Conservation (phyloP, 1,284 basidiomycete genomes). For the Peniophora sp. region DNA sequence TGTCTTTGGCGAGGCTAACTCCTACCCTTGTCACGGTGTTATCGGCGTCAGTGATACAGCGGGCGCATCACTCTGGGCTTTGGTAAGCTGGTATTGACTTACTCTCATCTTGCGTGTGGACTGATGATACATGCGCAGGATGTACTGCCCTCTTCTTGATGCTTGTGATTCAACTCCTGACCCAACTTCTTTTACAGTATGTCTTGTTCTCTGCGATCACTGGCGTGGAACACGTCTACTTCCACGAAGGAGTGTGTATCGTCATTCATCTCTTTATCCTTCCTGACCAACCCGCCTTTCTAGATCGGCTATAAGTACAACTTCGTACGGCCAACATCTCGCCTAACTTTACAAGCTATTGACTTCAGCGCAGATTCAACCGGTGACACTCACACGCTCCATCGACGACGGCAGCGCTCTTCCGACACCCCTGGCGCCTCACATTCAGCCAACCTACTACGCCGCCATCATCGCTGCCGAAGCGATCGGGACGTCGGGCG, state of each 20-base stretch:
- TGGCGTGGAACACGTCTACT: conserved; percentile 27
- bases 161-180: too few species aligned
- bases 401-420: conserved; percentile 41
- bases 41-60: conserved; percentile 64
- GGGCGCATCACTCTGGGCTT: conserved; percentile 61
- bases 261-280: too few species aligned
- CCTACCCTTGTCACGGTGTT: conserved; percentile 41
- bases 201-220: conserved; percentile 36
- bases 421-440: conserved; percentile 36
- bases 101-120: too few species aligned
- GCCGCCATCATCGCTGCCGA: conserved; percentile 43
- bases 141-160: too few species aligned
- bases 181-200: conserved; percentile 29
- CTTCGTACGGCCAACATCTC: conserved; percentile 20
- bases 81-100: conserved; percentile 21
- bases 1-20: conserved; percentile 40
- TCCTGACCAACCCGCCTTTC: too few species aligned
- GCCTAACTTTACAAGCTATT: not conserved
- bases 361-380: conserved; percentile 40
- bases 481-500: conserved; percentile 30
- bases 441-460: conserved; percentile 57
- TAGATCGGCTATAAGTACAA: conserved; percentile 35
- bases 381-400: conserved; percentile 42
- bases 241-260: conserved; percentile 25
- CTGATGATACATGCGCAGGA: too few species aligned